Base-by-base conservation (phyloP, 805 yeast genomes). In the Candida dajiaensis region DNA sequence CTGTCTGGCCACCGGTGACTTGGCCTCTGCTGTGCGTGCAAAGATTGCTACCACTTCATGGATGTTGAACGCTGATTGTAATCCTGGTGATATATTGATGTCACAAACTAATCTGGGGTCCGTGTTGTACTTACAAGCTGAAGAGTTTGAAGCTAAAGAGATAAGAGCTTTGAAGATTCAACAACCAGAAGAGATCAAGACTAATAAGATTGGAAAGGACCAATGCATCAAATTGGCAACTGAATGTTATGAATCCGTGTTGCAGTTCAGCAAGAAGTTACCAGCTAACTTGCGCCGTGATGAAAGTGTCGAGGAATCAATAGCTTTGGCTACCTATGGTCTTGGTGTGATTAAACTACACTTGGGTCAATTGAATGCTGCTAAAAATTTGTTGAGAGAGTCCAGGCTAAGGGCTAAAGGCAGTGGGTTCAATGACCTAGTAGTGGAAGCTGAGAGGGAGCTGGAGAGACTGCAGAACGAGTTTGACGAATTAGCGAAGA, bases 281-380 rank as follows among this genome's bases (percentile, higher is more conserved):
- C 70, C 71, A 2, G 57, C 68, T 23, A 48, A 54, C 43, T 36
- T 59, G 13, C 60, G 71, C 40, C 58, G 67, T 15, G 74, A 72
- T 41, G 62, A 63, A 11, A 66, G 69, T 7, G 64, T 84, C 12
- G 74, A 77, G 28, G 88, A 85, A 51, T 79, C 85, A 1, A 80
- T 85, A 38, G 94, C 95, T 0, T 70, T 90, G 61, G 80, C 96
- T 0, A 80, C 89, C 0, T 90, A 85, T 59, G 95, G 96, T 0
- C 70, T 87, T 37, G 98, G 97, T 2, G 95, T 89, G 6, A 73
- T 88, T 11, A 73, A 77, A 39, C 65, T 83, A n/a, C 87, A 86
- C 55, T 59, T 70, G 40, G 77, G 82, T 1, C 67, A 81, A 11
- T 70, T 76, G 46, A 73, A 70, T 2, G 66, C 72, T 45, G 89